Conservation (phyloP, 805 yeast genomes). For the Saturnispora dispora region DNA sequence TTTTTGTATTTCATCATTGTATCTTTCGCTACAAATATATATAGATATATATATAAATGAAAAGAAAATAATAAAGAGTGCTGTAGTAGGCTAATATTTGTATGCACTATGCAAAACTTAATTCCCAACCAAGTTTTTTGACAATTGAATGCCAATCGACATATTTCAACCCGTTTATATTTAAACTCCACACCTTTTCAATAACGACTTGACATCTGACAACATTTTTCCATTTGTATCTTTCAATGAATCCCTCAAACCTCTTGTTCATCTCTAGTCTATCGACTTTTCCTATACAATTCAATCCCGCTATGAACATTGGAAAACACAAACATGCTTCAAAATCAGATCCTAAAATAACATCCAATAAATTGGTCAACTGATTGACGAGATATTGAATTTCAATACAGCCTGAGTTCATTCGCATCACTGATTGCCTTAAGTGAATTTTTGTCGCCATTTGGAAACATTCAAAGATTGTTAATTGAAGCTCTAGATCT, state of each 20-base stretch:
- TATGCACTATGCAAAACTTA: slow-evolving; percentile 52
- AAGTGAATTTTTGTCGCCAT: slow-evolving; percentile 59
- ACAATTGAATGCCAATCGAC: slow-evolving; percentile 70
- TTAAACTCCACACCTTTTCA: slow-evolving; percentile 39
- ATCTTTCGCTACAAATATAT: neutral
- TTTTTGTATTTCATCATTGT: neutral
- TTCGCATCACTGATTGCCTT: slow-evolving; percentile 51
- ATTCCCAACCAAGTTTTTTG: slow-evolving; percentile 63
- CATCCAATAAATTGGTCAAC: slow-evolving; percentile 47
- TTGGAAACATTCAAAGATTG: slow-evolving; percentile 65
- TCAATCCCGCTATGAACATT: slow-evolving; percentile 67
- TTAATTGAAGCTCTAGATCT: slow-evolving; percentile 57
- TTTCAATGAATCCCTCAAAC: slow-evolving; percentile 45
- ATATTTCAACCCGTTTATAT: slow-evolving; percentile 45
- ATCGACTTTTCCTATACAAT: slow-evolving; percentile 45
- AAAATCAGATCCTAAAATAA: slow-evolving; percentile 54
- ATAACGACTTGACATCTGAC: slow-evolving; percentile 35
- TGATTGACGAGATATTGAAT: slow-evolving; percentile 50
- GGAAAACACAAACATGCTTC: slow-evolving; percentile 73
- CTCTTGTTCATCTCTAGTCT: slow-evolving; percentile 42
- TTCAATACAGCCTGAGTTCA: slow-evolving; percentile 55
- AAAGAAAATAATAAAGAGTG: neutral
- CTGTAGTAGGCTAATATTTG: neutral
- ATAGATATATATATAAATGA: neutral
- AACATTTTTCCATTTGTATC: slow-evolving; percentile 64